Evolutionary conservation across 148 eudicot species (phyloP).

Genomic region (Tetragonia tetragonoides): DNA sequence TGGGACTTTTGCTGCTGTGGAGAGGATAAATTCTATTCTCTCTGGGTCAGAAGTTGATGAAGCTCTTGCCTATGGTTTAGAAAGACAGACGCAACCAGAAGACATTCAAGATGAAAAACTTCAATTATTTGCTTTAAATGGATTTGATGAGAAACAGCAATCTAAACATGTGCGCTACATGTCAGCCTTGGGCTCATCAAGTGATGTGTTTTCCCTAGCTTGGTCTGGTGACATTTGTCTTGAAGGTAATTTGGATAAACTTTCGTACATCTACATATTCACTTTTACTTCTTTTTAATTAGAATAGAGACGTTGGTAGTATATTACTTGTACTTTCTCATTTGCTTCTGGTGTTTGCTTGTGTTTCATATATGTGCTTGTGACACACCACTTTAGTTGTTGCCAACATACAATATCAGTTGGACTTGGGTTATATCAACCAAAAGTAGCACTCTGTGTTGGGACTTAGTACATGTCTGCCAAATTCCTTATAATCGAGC

Average conservation of each 20-base stretch:
- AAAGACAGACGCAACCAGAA: conserved; percentile 64
- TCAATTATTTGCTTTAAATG: conserved; percentile 47
- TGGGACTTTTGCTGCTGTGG: conserved; percentile 88
- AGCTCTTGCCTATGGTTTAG: conserved; percentile 79
- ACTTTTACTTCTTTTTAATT: background rate
- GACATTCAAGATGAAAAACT: conserved; percentile 55
- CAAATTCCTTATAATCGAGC: background rate
- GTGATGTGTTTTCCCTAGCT: conserved; percentile 54
- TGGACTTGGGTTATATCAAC: too few species aligned
- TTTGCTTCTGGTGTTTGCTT: background rate
- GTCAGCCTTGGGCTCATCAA: conserved; percentile 71
- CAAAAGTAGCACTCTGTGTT: background rate
- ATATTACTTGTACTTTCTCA: background rate
- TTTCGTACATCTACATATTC: background rate
- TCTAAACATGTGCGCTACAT: conserved; percentile 52
- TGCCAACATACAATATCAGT: background rate
- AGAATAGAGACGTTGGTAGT: background rate
- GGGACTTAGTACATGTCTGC: background rate
- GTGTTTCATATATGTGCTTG: background rate
- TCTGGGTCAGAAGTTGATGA: conserved; percentile 81
- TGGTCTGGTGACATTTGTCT: conserved; percentile 80
- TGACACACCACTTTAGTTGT: background rate
- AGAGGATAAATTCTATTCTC: conserved; percentile 88
- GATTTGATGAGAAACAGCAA: conserved; percentile 40
- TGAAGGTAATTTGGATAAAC: conserved; percentile 55